Evolutionary conservation across 176 grass and related monocot species (phyloP), one percentile per base, ranked within the genome.

Genomic region (Musa acuminata): DNA sequence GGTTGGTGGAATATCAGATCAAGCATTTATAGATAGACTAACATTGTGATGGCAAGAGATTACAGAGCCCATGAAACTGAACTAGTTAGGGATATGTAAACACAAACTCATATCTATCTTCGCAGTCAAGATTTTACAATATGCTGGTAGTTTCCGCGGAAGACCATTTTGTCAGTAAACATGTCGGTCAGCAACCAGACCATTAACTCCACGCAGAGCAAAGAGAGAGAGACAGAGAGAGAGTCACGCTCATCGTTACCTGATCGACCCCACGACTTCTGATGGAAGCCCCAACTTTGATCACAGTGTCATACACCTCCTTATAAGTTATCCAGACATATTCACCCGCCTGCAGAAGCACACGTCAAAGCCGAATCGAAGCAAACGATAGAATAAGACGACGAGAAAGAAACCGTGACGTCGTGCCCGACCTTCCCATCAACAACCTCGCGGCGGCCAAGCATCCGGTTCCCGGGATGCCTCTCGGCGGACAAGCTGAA

Each of bases 321-420:
- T 87, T 85, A 20, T 89, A 96, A 67, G 89, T 92, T 49, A 73
- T 81, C 92, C 92, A 96, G 12, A 77, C 79, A 13, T 92, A 96
- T 76, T 72, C 58, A 58, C 87, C 92, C 76, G 92, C 83, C 92
- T 96, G 72, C 21, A 72, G 49, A 27, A 62, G 3, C 13, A n/a
- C 8, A 49, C 27, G 13, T n/a, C n/a, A 55, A 55, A 19, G 55
- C 52, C 14, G 11, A 29, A 52, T 51, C 8, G 22, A 63, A 52
- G 13, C 8, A 21, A 27, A 3, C 53, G 35, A 6, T 43, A n/a
- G 8, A n/a, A 54, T 8, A 53, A n/a, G 11, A 9, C 19, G 13
- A 79, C 22, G 7, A 19, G 55, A 49, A 11, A 54, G 9, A 69
- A 55, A 3, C 51, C 21, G 14, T 51, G 49, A n/a, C 27, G 9